Evolutionary conservation across 768 basidiomycete species (phyloP), one percentile per base, ranked within the genome.

Genomic region (Tylopilus felleus): DNA sequence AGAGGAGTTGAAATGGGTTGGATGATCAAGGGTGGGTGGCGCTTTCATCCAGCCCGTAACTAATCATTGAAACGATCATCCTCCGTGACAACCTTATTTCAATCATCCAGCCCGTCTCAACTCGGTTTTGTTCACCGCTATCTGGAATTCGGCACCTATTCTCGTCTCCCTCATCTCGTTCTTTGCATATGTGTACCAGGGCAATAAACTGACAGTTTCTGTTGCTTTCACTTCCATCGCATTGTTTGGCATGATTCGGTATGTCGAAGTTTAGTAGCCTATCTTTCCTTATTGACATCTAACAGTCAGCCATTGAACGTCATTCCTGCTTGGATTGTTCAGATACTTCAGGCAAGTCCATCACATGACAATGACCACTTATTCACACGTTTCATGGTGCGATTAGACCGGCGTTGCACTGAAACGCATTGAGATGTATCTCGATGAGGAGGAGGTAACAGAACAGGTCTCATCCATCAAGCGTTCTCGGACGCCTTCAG

Each of bases 221-320:
- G 78, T 83, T 17, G 94, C 95, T 0, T 96, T 96, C 65, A 96
- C 94, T 81, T 77, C 92, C 0, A 88, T 97, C 33, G 81, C 91
- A 0, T 69, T 96, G 40, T 96, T 96, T 70, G 77, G 77, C 43
- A 93, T 97, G 93, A 77, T 97, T 62, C 79, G 83, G 79, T 84
- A 73, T 56, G 57, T 19, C 1, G 8, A 33, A 51, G 3, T 31
- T 55, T 39, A 36, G 39, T 14, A 8, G n/a, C 33, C 56, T 1
- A 2, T 27, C 21, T 21, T 36, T 42, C 46, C 23, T 47, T n/a
- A 51, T 41, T 19, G 6, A 40, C 33, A 17, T 42, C 5, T 1
- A 16, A 41, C 49, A 84, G 86, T 29, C 66, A 75, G 19, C 92
- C 93, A 0, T 73, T 94, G 43, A 90, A 90, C 60, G 79, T 89